Evolutionary conservation across 148 eudicot genomes (phyloP), one percentile per base, ranked within the genome.

Genomic region (Camellia lanceoleosa): DNA sequence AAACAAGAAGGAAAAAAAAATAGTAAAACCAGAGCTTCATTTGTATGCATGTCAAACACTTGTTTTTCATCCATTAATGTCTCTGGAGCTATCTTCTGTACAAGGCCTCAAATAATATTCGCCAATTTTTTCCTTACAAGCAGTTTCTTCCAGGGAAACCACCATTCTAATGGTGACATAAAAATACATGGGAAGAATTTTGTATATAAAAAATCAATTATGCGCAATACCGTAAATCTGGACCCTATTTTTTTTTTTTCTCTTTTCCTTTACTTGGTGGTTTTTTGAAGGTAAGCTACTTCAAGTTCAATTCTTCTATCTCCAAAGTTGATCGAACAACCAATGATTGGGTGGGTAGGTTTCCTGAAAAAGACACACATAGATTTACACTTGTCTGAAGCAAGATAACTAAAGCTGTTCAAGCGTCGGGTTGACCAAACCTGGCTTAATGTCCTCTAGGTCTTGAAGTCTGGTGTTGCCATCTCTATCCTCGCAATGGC

Each of bases 361-460:
- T 76, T 69, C 76, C 80, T 76, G 71, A 68, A 75, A 81, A 68
- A 20, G 60, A 58, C 30, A 56, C 23, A 43, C 13, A 44, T 23
- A 30, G 67, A 47, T 41, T 30, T 15, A 38, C 16, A 19, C 44
- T 63, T 30, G 30, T 20, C 68, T 52, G 30, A 30, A 9, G 70
- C 61, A 58, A 77, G 15, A 77, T 38, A 38, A n/a, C 12, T 7
- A 41, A 47, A 3, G 19, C 18, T 54, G 54, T 54, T 12, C 18
- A 8, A 55, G 46, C 15, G 30, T 54, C 23, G 64, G 46, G 55
- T 19, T 44, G 49, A 68, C 67, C 64, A 59, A 70, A 87, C 86
- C 86, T 63, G 80, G 80, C 68, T 79, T 87, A 1, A 46, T 64
- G 68, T 63, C 85, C 78, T 79, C 82, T 4, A 87, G 52, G 38